Evolutionary conservation across 1,284 basidiomycete species (phyloP).

Genomic region (Cryptococcus sp.): DNA sequence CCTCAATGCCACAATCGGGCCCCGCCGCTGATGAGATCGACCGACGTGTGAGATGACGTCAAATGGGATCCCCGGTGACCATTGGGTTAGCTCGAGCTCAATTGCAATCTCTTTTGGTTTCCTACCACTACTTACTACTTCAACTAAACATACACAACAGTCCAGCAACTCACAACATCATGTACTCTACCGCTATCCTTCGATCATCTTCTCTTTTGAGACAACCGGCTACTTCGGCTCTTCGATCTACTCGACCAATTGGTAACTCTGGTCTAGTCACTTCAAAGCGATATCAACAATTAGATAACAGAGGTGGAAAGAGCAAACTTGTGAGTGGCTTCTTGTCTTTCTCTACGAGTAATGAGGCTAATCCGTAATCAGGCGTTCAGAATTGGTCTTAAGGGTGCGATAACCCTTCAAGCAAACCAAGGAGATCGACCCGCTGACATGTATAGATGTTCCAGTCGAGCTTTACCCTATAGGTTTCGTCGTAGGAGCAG

Average conservation of each 20-base stretch:
- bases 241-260: constrained; percentile 1
- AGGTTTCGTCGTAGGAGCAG: constrained; percentile 41
- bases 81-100: too few relatives aligned
- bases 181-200: constrained; percentile 17
- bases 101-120: too few relatives aligned
- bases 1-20: too few relatives aligned
- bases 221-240: constrained; percentile 1
- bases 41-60: too few relatives aligned
- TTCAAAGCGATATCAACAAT: constrained; percentile 27
- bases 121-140: neutral
- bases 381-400: constrained; percentile 45
- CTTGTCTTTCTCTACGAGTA: constrained; percentile 1
- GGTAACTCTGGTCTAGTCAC: constrained; percentile 11
- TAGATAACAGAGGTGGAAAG: constrained; percentile 33
- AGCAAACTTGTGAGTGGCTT: constrained; percentile 38
- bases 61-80: too few relatives aligned
- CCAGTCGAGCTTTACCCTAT: constrained; percentile 48
- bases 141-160: neutral
- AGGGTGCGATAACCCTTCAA: constrained; percentile 12
- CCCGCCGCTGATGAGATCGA: too few relatives aligned
- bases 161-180: constrained; percentile 6
- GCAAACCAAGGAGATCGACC: neutral
- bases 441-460: constrained; percentile 27
- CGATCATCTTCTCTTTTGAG: constrained; percentile 6
- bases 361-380: constrained; percentile 1